Percentiles rank a stretch among this genome's conserved stretches.
Evolutionary conservation across 192 early-diverging fungal genomes (phyloP).

Genomic region (Chytriomyces sp.): DNA sequence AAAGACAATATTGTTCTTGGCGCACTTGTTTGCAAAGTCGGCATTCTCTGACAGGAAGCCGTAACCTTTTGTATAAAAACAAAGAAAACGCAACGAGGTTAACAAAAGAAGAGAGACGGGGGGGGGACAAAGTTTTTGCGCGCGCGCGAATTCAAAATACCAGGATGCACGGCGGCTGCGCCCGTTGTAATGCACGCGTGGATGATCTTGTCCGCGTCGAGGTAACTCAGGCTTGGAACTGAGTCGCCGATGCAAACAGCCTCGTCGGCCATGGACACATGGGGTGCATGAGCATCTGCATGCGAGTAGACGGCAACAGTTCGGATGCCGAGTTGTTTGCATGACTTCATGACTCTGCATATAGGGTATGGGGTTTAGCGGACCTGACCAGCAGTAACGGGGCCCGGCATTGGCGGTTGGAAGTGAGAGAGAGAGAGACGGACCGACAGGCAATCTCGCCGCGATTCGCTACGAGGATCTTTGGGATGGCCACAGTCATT

Average conservation of each 20-base stretch:
- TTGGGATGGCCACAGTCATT: conserved; percentile 13
- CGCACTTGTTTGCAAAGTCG: conserved; percentile 59
- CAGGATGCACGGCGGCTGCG: conserved; percentile 64
- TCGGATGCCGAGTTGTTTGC: conserved; percentile 56
- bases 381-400: background rate
- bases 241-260: conserved; percentile 62
- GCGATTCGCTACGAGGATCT: conserved; percentile 38
- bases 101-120: background rate
- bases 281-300: conserved; percentile 57
- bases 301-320: conserved; percentile 76
- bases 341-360: conserved; percentile 79
- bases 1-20: conserved; percentile 57
- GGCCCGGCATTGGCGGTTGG: too few species aligned
- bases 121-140: background rate
- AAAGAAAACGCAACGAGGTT: background rate
- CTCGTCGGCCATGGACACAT: conserved; percentile 61
- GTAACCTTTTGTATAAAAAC: conserved; percentile 44
- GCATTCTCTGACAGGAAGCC: conserved; percentile 69
- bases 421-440: background rate
- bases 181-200: conserved; percentile 52
- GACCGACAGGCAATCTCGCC: conserved; percentile 36
- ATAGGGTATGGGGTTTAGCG: background rate
- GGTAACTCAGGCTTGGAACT: conserved; percentile 57
- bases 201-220: conserved; percentile 59
- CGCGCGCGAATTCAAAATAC: conserved; percentile 29